Evolutionary conservation across 208 protist species (phyloP).

Genomic region (Leishmania tropica): DNA sequence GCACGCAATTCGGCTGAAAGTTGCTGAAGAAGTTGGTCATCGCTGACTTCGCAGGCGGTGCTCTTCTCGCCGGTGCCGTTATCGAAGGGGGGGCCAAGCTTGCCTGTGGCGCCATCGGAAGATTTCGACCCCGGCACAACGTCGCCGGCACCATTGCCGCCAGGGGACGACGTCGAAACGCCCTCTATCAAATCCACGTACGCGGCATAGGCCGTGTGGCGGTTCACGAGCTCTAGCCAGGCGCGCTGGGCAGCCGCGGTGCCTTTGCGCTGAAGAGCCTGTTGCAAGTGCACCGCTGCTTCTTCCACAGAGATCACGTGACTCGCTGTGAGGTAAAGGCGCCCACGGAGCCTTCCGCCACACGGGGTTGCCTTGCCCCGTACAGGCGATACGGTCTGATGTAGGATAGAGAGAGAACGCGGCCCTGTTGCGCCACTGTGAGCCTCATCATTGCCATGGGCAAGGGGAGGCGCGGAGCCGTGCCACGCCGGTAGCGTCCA

Average conservation of each 20-base stretch:
- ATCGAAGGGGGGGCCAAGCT: not conserved
- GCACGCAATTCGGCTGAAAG: conserved; percentile 71
- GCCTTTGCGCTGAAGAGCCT: conserved; percentile 19
- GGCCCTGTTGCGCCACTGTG: not conserved
- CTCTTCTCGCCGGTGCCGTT: not conserved
- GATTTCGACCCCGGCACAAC: not conserved
- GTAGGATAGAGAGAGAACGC: not conserved
- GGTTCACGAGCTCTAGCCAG: conserved; percentile 36
- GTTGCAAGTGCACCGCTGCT: conserved; percentile 20
- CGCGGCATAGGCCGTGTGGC: conserved; percentile 43
- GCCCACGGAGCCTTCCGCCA: conserved; percentile 17
- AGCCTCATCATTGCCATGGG: not conserved
- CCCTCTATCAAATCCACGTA: conserved; percentile 12
- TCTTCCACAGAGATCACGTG: conserved; percentile 48
- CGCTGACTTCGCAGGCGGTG: conserved; percentile 6
- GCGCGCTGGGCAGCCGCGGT: conserved; percentile 17
- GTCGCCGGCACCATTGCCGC: not conserved
- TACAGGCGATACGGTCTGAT: not conserved
- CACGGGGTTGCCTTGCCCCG: not conserved
- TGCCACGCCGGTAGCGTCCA: conserved; percentile 30
- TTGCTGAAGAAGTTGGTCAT: conserved; percentile 36
- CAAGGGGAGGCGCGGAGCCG: not conserved
- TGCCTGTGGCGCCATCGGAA: not conserved
- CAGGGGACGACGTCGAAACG: not conserved
- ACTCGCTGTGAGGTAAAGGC: conserved; percentile 32